Base-by-base conservation (phyloP, 2,329 filamentous ascomycete species). In the Ophiocordyceps robertsii region DNA sequence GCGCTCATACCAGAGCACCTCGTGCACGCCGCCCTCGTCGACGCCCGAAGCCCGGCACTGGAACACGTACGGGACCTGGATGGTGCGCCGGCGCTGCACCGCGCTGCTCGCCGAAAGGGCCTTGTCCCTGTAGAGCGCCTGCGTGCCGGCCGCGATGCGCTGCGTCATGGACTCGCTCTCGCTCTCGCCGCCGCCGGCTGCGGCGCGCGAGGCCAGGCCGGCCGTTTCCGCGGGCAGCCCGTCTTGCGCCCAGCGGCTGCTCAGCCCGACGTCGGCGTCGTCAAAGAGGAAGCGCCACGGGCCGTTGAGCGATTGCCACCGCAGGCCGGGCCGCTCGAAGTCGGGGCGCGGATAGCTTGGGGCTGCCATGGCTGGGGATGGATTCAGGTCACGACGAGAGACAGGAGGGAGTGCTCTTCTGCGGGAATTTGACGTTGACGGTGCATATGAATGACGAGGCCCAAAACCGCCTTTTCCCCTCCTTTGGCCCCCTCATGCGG, bases 1-100 rank as follows among this genome's bases (percentile, higher is more conserved):
- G 7, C 72, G 67, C 57, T 81, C 73, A 51, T 83, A 83, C 79
- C 79, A 83, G 9, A 83, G 55, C 4, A 82, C 73, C 55, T 82
- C 77, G 53, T 83, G 80, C 3, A 76, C 75, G 40, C 70, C 73
- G 42, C 69, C 69, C 30, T 80, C 70, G 46, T 73, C 66, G 48
- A 82, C 73, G 2, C 77, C 76, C 0, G 77, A 82, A 0, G 77
- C 77, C 0, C 71, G 70, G 6, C 72, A 69, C 54, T 83, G 80
- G 51, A 81, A 83, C 2, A 75, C 77, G 48, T 73, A 84, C 0
- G 79, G 79, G 0, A 83, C 77, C 31, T 69, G 63, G 47, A 83
- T 82, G 10, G 66, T 63, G 24, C 66, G 64, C 53, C 72, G 75
- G 12, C 56, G 51, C 44, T 71, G 58, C 16, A 43, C 21, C 12